phyloP scores from a whole-genome alignment of 2,329 filamentous ascomycete species.

The Zarea fungicola region DNA sequence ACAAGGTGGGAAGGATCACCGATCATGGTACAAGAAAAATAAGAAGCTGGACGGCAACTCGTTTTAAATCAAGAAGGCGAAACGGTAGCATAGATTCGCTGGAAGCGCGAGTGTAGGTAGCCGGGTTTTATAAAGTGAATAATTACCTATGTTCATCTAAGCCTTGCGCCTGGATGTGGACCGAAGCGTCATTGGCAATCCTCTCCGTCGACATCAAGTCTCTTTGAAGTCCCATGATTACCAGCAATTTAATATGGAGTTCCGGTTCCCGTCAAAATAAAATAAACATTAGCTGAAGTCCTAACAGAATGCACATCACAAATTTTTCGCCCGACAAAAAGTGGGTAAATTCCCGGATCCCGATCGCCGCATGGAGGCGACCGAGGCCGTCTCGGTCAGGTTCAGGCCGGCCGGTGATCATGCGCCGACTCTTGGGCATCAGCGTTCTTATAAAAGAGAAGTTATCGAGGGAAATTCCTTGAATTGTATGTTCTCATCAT shows the following conservation, averaged over 20 bases:
- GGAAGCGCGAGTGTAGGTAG: slow-evolving; percentile 12
- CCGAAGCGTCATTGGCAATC: no score
- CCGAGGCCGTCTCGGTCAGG: background rate
- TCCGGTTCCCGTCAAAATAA: no score
- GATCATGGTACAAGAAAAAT: background rate
- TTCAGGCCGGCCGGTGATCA: background rate
- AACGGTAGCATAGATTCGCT: slow-evolving; percentile 14
- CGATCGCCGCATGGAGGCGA: background rate
- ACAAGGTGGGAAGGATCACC: background rate
- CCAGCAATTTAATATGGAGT: no score
- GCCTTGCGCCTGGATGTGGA: no score
- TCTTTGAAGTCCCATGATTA: no score
- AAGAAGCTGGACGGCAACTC: background rate
- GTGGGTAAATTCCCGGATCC: slow-evolving; percentile 1
- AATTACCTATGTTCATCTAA: slow-evolving; percentile 4
- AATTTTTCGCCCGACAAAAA: slow-evolving; percentile 9
- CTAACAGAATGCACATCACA: no score
- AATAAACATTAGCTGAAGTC: no score
- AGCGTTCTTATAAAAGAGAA: no score
- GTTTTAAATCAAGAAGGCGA: slow-evolving; percentile 8
- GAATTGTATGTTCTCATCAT: background rate
- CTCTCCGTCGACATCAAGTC: no score
- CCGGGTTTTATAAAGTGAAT: slow-evolving; percentile 5
- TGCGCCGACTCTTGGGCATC: no score
- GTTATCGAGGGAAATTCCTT: no score